A percentile compares a stretch with the other conserved stretches of the same genome.
Conservation (phyloP, 306 rosid genomes). For the Geum urbanum region DNA sequence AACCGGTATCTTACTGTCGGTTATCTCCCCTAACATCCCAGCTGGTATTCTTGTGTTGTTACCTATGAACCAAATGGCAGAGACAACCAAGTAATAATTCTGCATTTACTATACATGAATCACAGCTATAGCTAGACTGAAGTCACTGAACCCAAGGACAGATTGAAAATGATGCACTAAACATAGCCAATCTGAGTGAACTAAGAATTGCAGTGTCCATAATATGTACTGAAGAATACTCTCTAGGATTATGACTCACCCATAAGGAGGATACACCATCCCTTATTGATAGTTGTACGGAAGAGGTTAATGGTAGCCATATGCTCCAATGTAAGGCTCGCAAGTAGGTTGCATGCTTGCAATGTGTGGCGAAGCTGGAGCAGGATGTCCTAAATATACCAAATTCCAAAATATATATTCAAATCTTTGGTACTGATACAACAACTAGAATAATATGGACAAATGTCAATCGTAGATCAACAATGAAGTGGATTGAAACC, state of each 20-base stretch:
- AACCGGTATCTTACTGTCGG: constrained; percentile 37
- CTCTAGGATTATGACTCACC: constrained; percentile 47
- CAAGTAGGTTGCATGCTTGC: constrained; percentile 61
- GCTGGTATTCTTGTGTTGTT: constrained; percentile 45
- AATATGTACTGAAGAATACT: neutral
- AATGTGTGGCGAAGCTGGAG: constrained; percentile 57
- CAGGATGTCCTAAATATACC: constrained; percentile 50
- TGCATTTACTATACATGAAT: neutral
- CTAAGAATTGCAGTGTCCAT: neutral
- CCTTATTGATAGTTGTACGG: constrained; percentile 77
- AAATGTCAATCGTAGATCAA: neutral
- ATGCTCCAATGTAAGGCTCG: constrained; percentile 60
- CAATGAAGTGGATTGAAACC: neutral
- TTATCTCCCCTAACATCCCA: constrained; percentile 27
- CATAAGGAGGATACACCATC: constrained; percentile 73
- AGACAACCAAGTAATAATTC: constrained; percentile 14
- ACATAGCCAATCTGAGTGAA: neutral
- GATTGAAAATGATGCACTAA: neutral
- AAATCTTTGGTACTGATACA: neutral
- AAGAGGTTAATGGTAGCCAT: constrained; percentile 84
- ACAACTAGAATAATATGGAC: neutral
- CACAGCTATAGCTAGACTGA: constrained; percentile 16
- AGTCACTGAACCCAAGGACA: neutral
- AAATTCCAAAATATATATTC: neutral
- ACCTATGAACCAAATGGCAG: constrained; percentile 35